phyloP scores from a whole-genome alignment of 2,329 filamentous ascomycete species.

The Onygena corvina region DNA sequence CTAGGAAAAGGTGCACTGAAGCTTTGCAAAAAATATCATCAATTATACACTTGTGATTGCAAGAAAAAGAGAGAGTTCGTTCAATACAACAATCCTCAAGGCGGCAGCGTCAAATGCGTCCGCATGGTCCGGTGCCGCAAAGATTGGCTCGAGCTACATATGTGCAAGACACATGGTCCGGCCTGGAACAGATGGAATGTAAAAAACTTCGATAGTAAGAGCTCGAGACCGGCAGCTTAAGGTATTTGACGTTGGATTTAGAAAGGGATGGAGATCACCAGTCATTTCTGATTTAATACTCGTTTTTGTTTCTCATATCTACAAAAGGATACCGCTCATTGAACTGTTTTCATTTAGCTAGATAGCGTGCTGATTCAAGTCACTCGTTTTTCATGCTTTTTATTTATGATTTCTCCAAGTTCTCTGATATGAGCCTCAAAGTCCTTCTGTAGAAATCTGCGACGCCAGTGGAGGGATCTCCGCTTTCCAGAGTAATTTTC shows the following conservation, averaged over 20 bases:
- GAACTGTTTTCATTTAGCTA: not conserved
- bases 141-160: not conserved
- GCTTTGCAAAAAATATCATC: not conserved
- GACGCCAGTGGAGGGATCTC: constrained; percentile 16
- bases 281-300: no score
- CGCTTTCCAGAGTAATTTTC: constrained; percentile 13
- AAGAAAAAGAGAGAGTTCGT: not conserved
- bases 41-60: not conserved
- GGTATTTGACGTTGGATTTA: no score
- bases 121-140: not conserved
- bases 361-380: not conserved
- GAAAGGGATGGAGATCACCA: no score
- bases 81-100: not conserved
- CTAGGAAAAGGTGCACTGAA: not conserved
- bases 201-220: no score
- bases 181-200: not conserved
- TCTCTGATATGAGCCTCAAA: constrained; percentile 15
- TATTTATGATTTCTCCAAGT: constrained; percentile 16
- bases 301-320: not conserved
- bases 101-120: not conserved
- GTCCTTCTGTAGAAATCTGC: constrained; percentile 13
- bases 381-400: constrained; percentile 9
- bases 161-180: not conserved
- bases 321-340: not conserved
- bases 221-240: no score